Percentiles rank a stretch among this genome's conserved stretches.
Evolutionary conservation across 2,329 filamentous ascomycete species (phyloP).

Genomic region (Sclerotinia minor): DNA sequence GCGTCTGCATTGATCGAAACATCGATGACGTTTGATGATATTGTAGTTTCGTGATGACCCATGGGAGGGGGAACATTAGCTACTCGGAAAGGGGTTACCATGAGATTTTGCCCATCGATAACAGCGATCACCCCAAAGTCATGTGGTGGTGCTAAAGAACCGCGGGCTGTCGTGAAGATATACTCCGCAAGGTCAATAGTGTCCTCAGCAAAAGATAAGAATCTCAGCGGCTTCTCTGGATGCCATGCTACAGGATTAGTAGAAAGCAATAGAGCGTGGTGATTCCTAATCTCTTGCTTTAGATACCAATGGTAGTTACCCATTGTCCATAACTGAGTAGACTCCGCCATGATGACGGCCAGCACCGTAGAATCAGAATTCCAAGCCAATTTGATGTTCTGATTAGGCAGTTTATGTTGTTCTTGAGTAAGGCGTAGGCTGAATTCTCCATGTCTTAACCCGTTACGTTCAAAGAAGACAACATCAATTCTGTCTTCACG

Average conservation of each 20-base stretch:
- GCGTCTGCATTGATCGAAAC: constrained; percentile 69
- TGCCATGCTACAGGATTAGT: constrained; percentile 63
- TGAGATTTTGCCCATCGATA: constrained; percentile 76
- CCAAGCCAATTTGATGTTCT: constrained; percentile 72
- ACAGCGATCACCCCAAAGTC: constrained; percentile 81
- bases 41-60: constrained; percentile 72
- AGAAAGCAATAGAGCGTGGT: constrained; percentile 43
- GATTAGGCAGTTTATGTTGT: constrained; percentile 55
- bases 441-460: constrained; percentile 94
- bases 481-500: constrained; percentile 70
- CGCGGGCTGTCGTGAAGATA: constrained; percentile 65
- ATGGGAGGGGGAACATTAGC: constrained; percentile 92
- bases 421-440: constrained; percentile 67
- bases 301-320: constrained; percentile 98
- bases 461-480: constrained; percentile 95
- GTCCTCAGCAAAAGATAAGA: constrained; percentile 56
- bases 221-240: constrained; percentile 74
- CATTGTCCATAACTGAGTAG: constrained; percentile 93
- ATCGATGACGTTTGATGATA: constrained; percentile 67
- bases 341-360: constrained; percentile 72
- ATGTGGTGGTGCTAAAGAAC: constrained; percentile 67
- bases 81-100: constrained; percentile 79
- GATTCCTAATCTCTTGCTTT: constrained; percentile 76
- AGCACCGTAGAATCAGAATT: constrained; percentile 90
- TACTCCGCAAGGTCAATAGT: constrained; percentile 64